Evolutionary conservation across 2,329 filamentous ascomycete genomes (phyloP).

Genomic region (Fusarium sp.): DNA sequence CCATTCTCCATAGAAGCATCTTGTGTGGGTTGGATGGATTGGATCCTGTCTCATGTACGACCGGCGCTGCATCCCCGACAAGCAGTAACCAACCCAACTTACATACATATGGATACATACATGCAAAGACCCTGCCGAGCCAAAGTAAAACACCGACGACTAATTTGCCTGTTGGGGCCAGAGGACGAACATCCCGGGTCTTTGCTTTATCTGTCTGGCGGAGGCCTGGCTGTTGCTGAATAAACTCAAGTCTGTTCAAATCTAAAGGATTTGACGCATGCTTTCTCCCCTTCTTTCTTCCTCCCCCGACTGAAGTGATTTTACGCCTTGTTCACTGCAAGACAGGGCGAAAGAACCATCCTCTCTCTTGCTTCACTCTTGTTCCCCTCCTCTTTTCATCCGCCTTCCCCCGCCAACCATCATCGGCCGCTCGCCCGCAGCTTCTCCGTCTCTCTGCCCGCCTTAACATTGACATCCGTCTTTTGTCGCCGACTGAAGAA

Average conservation of each 20-base stretch:
- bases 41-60: neutral
- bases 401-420: neutral
- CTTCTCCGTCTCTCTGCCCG: constrained; percentile 2
- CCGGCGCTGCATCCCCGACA: constrained; percentile 6
- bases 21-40: neutral
- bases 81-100: constrained; percentile 7
- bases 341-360: neutral
- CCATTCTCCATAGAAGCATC: neutral
- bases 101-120: constrained; percentile 3
- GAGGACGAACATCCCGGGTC: constrained; percentile 6
- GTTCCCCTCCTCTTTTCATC: constrained; percentile 2
- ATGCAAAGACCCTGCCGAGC: constrained; percentile 24
- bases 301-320: neutral
- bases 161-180: constrained; percentile 14
- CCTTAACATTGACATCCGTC: constrained; percentile 7
- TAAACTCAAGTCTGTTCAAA: constrained; percentile 4
- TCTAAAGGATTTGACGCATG: neutral
- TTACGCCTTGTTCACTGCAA: neutral
- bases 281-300: neutral
- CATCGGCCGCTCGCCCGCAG: constrained; percentile 2
- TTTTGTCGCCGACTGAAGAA: neutral
- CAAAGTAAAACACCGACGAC: constrained; percentile 16
- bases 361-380: neutral
- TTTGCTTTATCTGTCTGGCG: constrained; percentile 5
- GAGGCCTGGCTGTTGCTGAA: constrained; percentile 2